A percentile compares a stretch with the other conserved stretches of the same genome.
phyloP scores from a whole-genome alignment of 2,329 filamentous ascomycete genomes.

The Xylariaceae sp. region DNA sequence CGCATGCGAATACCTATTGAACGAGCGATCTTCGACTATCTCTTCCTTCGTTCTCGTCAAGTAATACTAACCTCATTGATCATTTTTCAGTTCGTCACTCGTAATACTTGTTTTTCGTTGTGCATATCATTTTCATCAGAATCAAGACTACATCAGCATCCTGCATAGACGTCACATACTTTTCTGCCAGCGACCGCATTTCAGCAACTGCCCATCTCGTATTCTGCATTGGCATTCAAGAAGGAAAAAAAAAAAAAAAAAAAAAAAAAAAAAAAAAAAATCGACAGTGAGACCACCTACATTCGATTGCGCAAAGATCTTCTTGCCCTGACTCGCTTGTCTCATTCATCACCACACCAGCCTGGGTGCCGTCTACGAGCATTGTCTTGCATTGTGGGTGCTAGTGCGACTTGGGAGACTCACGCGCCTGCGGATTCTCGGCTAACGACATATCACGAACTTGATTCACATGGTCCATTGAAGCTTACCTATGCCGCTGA shows the following conservation, averaged over 20 bases:
- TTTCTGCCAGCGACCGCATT: neutral
- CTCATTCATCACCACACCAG: conserved; percentile 15
- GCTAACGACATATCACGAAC: conserved; percentile 18
- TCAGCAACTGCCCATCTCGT: conserved; percentile 6
- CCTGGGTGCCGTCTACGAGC: conserved; percentile 2
- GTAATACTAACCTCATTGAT: conserved; percentile 11
- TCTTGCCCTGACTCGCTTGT: conserved; percentile 5
- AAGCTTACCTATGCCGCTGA: conserved; percentile 21
- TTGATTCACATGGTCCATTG: conserved; percentile 12
- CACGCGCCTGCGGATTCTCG: conserved; percentile 13
- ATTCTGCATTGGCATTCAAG: too few relatives aligned
- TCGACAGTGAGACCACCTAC: conserved; percentile 11
- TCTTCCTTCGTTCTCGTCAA: neutral
- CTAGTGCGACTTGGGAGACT: conserved; percentile 3
- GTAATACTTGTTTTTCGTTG: too few relatives aligned
- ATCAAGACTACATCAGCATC: conserved; percentile 9
- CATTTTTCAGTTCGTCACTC: conserved; percentile 9
- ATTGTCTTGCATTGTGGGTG: conserved; percentile 1
- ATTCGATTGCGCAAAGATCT: conserved; percentile 1
- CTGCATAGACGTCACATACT: conserved; percentile 2
- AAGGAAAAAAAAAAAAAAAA: too few relatives aligned
- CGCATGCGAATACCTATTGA: too few relatives aligned
- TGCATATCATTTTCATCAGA: conserved; percentile 6
- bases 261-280: conserved; percentile 8
- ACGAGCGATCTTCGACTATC: too few relatives aligned